These are phyloP conservation scores for Geotrichum bryndzae DNA, from an alignment of 1,139 yeast species.

Conservation along the genomic window DNA sequence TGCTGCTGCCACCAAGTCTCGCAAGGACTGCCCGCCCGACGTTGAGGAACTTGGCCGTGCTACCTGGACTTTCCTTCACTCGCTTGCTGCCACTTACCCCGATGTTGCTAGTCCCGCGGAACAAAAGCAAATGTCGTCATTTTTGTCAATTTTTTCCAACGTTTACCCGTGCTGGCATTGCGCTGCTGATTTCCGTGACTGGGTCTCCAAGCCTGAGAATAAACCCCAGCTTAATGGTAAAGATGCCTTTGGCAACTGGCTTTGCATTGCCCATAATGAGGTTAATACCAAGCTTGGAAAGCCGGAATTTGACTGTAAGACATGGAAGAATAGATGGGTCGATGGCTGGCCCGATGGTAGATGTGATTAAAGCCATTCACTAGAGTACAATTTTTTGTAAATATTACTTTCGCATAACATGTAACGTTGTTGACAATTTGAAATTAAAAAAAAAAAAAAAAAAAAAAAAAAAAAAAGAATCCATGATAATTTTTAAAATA, in stretches of 20 bases:
- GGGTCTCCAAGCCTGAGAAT: conserved; percentile 45
- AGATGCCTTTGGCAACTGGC: conserved; percentile 82
- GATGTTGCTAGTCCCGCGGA: conserved; percentile 53
- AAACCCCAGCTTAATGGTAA: conserved; percentile 59
- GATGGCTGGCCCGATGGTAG: conserved; percentile 37
- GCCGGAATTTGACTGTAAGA: conserved; percentile 73
- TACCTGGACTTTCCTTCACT: conserved; percentile 89
- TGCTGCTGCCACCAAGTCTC: conserved; percentile 2
- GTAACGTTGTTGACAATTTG: neutral
- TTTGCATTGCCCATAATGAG: conserved; percentile 90
- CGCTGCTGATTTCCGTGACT: conserved; percentile 73
- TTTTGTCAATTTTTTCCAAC: conserved; percentile 64
- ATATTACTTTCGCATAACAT: neutral
- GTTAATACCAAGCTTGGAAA: conserved; percentile 83
- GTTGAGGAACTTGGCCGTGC: conserved; percentile 74
- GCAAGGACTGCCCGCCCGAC: conserved; percentile 60
- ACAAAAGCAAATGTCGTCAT: conserved; percentile 66
- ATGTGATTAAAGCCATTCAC: conserved; percentile 21
- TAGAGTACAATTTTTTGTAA: neutral
- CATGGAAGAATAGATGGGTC: conserved; percentile 92
- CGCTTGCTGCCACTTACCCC: conserved; percentile 88
- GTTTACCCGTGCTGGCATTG: conserved; percentile 95
- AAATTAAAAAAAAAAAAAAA: neutral
- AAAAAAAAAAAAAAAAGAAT: neutral
- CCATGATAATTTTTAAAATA: neutral